These are phyloP conservation scores for Calonectria multiphialidica DNA, from an alignment of 2,329 filamentous ascomycete genomes.

Conservation along the genomic window DNA sequence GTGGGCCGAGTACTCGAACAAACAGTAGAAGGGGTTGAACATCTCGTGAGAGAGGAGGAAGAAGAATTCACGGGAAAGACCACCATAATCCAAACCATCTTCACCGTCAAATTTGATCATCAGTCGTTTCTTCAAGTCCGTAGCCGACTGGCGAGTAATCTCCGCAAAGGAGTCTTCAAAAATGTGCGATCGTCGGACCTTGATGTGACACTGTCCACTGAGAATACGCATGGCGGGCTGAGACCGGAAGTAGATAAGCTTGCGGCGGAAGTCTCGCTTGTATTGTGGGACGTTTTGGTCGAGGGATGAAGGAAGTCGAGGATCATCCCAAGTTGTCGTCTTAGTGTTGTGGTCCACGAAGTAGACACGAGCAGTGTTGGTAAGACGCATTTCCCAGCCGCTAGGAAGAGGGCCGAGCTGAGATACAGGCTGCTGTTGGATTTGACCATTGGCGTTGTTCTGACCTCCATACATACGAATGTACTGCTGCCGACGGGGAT, in stretches of 20 bases:
- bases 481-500: slow-evolving; percentile 96
- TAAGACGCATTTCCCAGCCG: slow-evolving; percentile 99
- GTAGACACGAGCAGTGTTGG: slow-evolving; percentile 97
- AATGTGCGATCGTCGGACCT: slow-evolving; percentile 95
- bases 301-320: slow-evolving; percentile 91
- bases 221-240: slow-evolving; percentile 96
- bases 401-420: slow-evolving; percentile 95
- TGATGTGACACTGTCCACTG: slow-evolving; percentile 97
- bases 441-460: slow-evolving; percentile 85
- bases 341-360: slow-evolving; percentile 99
- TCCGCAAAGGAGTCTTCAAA: slow-evolving; percentile 99
- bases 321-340: slow-evolving; percentile 99
- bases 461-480: slow-evolving; percentile 96
- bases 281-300: slow-evolving; percentile 99
- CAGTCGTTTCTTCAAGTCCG: slow-evolving; percentile 95
- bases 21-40: slow-evolving; percentile 99
- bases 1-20: slow-evolving; percentile 99
- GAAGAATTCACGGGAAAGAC: slow-evolving; percentile 98
- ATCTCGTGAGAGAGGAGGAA: slow-evolving; percentile 99
- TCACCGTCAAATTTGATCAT: slow-evolving; percentile 99
- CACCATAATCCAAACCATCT: slow-evolving; percentile 97
- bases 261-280: slow-evolving; percentile 98
- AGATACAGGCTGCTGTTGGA: slow-evolving; percentile 97
- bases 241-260: slow-evolving; percentile 99
- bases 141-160: slow-evolving; percentile 95